phyloP scores from a whole-genome alignment of 345 rosid genomes.

The Conringia planisiliqua region DNA sequence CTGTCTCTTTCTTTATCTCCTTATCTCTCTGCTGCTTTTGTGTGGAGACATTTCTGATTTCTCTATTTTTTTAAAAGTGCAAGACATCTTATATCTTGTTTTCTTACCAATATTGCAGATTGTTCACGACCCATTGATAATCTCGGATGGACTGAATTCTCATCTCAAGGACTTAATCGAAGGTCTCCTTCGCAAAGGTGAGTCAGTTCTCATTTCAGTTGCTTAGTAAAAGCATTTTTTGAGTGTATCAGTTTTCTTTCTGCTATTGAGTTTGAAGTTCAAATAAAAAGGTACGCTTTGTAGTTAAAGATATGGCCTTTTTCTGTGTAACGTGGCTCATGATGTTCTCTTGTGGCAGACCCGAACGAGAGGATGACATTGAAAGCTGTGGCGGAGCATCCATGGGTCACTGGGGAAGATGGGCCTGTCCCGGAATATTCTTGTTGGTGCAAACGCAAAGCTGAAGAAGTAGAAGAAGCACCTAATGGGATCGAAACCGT shows the following conservation, averaged over 20 bases:
- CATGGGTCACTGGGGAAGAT: constrained; percentile 68
- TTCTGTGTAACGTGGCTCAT: not conserved
- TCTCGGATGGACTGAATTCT: constrained; percentile 58
- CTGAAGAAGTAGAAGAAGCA: not conserved
- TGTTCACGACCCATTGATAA: constrained; percentile 55
- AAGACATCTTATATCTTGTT: not conserved
- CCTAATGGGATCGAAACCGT: not conserved
- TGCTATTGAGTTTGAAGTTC: not conserved
- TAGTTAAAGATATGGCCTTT: not conserved
- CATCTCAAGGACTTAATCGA: constrained; percentile 57
- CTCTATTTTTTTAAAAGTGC: not conserved
- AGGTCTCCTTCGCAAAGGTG: constrained; percentile 90
- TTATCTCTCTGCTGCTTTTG: not conserved
- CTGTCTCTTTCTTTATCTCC: not conserved
- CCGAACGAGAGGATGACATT: constrained; percentile 64
- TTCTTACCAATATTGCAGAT: constrained; percentile 42
- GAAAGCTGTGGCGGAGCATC: constrained; percentile 56
- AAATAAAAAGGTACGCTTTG: not conserved
- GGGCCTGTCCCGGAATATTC: constrained; percentile 49
- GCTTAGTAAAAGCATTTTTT: not conserved
- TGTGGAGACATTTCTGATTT: not conserved
- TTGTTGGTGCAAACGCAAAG: constrained; percentile 79
- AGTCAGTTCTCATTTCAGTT: not conserved
- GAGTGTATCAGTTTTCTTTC: too few species aligned
- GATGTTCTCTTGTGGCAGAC: constrained; percentile 41